Evolutionary conservation across 2,329 filamentous ascomycete species (phyloP), one percentile per base, ranked within the genome.

Genomic region (Hortaea sp.): DNA sequence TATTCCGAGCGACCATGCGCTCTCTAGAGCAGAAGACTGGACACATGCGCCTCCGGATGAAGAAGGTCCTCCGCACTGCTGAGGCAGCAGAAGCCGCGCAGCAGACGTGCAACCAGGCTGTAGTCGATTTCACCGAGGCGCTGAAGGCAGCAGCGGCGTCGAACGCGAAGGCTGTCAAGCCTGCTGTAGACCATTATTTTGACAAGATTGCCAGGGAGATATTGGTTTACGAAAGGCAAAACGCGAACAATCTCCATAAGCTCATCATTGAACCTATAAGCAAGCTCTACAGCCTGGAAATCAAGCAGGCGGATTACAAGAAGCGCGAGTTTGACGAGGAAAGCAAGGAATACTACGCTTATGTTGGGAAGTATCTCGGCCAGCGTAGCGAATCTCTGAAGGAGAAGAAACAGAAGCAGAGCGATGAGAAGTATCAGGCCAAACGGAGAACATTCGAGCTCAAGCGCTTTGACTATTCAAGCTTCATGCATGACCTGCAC

Each of bases 401-500:
- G 68, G 86, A 94, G 64, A 98, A 98, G 76, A 97, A 97, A 69
- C 81, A 92, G 51, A 85, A 79, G 37, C 88, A 95, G 58, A 95
- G 88, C 57, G 92, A 98, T 65, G 85, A 86, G 30, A 98, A 98
- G 63, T 98, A 97, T 62, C 90, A 97, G 64, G 81, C 77, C 40
- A 97, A 97, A 70, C 80, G 89, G 54, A 82, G 87, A 39, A 95
- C 88, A 56, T 98, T 98, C 60, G 92, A 98, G 70, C 76, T 98
- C 47, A 95, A 94, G 70, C 83, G 94, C 7, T 98, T 98, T 60
- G 94, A 98, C 66, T 98, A 98, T 65, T 97, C 90, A 3, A 95
- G 88, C 10, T 98, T 97, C 62, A 94, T 98, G 86, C 90, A 97
- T 60, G 92, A 98, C 70, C 75, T 98, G n/a, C 92, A 97, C 53